phyloP scores from a whole-genome alignment of 495 filamentous ascomycete genomes.

The Penicillium mononematosum region DNA sequence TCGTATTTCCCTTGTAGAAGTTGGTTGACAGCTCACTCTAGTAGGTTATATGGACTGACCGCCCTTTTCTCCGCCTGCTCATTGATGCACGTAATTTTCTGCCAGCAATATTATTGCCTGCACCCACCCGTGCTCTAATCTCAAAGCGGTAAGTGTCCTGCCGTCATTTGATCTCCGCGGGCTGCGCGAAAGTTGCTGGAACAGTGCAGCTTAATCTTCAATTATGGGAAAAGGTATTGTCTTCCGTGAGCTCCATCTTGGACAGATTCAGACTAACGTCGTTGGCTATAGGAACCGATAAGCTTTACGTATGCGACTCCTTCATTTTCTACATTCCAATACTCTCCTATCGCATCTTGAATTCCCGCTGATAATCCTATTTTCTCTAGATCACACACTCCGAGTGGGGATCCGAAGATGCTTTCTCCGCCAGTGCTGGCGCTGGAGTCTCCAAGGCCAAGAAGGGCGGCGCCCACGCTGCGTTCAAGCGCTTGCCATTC shows the following conservation, averaged over 20 bases:
- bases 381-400: conserved; percentile 76
- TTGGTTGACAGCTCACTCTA: not conserved
- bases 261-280: conserved; percentile 10
- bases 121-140: conserved; percentile 13
- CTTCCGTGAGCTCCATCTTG: not conserved
- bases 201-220: conserved; percentile 1
- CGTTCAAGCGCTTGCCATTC: conserved; percentile 90
- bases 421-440: conserved; percentile 73
- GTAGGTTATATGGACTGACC: too few species aligned
- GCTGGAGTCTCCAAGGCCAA: conserved; percentile 56
- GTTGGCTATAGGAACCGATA: conserved; percentile 56
- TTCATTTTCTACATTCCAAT: not conserved
- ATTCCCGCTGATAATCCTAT: conserved; percentile 19
- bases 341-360: conserved; percentile 16
- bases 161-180: conserved; percentile 11
- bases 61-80: too few species aligned
- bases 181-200: conserved; percentile 8
- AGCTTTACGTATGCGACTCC: conserved; percentile 63
- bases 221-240: conserved; percentile 60
- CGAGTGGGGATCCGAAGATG: conserved; percentile 91
- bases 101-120: not conserved
- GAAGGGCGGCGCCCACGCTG: conserved; percentile 54
- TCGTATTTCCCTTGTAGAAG: not conserved
- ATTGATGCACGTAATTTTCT: too few species aligned
- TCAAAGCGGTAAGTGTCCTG: conserved; percentile 21